Evolutionary conservation across 495 filamentous ascomycete genomes (phyloP).

Genomic region (Oleoguttula mirabilis): DNA sequence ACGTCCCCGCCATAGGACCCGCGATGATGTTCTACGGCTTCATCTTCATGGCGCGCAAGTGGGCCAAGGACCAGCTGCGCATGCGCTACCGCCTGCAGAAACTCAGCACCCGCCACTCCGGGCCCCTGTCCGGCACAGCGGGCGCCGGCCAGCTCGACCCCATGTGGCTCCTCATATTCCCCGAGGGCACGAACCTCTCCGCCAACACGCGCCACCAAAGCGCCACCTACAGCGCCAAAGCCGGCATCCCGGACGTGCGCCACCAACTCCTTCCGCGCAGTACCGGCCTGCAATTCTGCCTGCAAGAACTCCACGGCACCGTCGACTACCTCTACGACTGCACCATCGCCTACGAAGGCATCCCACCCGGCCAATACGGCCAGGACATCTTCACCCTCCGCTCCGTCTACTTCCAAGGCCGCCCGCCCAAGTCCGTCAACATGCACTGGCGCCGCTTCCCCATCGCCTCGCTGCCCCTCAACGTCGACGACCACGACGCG

Average conservation of each 20-base stretch:
- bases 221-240: constrained; percentile 57
- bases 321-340: constrained; percentile 78
- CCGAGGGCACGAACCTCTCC: constrained; percentile 69
- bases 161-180: constrained; percentile 81
- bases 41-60: constrained; percentile 74
- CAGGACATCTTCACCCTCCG: constrained; percentile 64
- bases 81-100: constrained; percentile 56
- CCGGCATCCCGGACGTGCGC: constrained; percentile 49
- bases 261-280: constrained; percentile 63
- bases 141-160: constrained; percentile 47
- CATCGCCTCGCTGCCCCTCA: constrained; percentile 52
- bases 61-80: constrained; percentile 62
- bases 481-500: constrained; percentile 45
- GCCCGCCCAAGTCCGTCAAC: constrained; percentile 71
- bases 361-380: constrained; percentile 60
- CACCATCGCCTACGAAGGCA: constrained; percentile 72
- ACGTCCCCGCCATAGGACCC: constrained; percentile 59
- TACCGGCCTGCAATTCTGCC: constrained; percentile 63
- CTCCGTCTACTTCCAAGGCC: constrained; percentile 62
- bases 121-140: constrained; percentile 33
- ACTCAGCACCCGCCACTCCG: constrained; percentile 43
- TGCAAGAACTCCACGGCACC: constrained; percentile 56
- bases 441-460: constrained; percentile 72
- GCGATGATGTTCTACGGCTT: constrained; percentile 78
- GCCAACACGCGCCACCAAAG: constrained; percentile 52